Percentiles rank a stretch among this genome's conserved stretches.
These are phyloP conservation scores for Calamus simplicifolius DNA, from an alignment of 176 grass and related monocot genomes.

Conservation along the genomic window DNA sequence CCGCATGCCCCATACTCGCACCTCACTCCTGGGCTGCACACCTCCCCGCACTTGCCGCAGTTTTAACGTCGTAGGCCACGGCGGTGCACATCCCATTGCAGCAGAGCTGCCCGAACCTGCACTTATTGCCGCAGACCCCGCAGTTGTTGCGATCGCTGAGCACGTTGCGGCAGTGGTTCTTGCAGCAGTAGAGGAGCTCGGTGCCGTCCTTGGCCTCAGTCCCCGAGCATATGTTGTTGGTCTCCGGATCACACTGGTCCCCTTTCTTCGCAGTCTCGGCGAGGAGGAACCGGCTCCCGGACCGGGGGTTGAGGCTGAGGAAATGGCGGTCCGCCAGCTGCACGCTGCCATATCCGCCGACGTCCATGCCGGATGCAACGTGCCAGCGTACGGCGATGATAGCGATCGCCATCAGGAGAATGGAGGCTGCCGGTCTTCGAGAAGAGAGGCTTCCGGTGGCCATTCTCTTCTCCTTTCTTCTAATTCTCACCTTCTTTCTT, in stretches of 20 bases:
- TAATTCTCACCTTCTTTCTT: too few relatives aligned
- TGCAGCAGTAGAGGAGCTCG: constrained; percentile 16
- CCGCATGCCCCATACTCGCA: constrained; percentile 20
- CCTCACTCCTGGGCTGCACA: not conserved
- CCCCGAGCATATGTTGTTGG: not conserved
- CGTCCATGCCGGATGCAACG: not conserved
- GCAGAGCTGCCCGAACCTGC: constrained; percentile 22
- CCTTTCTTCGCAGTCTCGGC: constrained; percentile 5
- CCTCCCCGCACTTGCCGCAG: constrained; percentile 16
- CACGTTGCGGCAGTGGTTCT: constrained; percentile 9
- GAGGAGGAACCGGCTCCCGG: constrained; percentile 29
- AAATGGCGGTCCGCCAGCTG: constrained; percentile 21
- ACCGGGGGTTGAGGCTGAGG: constrained; percentile 1
- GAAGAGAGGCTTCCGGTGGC: too few relatives aligned
- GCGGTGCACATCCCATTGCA: constrained; percentile 11
- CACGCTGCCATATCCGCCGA: not conserved
- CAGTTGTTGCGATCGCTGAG: constrained; percentile 18
- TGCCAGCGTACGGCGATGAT: too few relatives aligned
- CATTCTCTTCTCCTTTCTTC: too few relatives aligned
- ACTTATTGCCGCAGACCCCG: constrained; percentile 13
- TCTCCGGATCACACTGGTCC: constrained; percentile 1
- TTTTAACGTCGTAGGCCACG: constrained; percentile 19
- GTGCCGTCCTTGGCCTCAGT: not conserved
- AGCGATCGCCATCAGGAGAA: too few relatives aligned
- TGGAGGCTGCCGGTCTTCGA: too few relatives aligned